These are phyloP conservation scores for Henckelia pumila DNA, from an alignment of 257 asterid genomes.

Conservation along the genomic window DNA sequence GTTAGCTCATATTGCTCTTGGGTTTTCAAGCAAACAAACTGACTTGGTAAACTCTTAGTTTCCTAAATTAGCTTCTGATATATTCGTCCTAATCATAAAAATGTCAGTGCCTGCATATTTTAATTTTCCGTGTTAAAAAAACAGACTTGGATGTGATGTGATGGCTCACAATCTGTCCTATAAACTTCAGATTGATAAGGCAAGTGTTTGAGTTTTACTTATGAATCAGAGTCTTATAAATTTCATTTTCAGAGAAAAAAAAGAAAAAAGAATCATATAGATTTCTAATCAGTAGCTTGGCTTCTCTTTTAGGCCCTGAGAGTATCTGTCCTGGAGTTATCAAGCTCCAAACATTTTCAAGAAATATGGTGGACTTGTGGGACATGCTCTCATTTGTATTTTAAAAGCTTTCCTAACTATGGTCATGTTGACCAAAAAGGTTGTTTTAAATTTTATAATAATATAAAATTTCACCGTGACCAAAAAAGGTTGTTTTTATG, in stretches of 20 bases:
- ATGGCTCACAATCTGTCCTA: neutral
- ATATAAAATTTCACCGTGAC: neutral
- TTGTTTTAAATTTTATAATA: too few species aligned
- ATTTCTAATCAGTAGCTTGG: neutral
- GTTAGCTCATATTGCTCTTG: constrained; percentile 88
- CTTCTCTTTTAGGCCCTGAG: neutral
- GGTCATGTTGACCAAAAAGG: neutral
- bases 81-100: neutral
- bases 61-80: constrained; percentile 2
- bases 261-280: neutral
- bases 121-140: neutral
- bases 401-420: neutral
- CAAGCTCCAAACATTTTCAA: neutral
- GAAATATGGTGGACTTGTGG: neutral
- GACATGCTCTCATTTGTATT: neutral
- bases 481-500: neutral
- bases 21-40: constrained; percentile 83
- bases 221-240: too few species aligned
- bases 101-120: neutral
- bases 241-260: too few species aligned
- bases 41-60: constrained; percentile 56
- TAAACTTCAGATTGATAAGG: neutral
- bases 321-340: neutral
- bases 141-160: neutral
- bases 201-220: neutral